Evolutionary conservation across 768 basidiomycete genomes (phyloP).

Genomic region (Mycena maculata): DNA sequence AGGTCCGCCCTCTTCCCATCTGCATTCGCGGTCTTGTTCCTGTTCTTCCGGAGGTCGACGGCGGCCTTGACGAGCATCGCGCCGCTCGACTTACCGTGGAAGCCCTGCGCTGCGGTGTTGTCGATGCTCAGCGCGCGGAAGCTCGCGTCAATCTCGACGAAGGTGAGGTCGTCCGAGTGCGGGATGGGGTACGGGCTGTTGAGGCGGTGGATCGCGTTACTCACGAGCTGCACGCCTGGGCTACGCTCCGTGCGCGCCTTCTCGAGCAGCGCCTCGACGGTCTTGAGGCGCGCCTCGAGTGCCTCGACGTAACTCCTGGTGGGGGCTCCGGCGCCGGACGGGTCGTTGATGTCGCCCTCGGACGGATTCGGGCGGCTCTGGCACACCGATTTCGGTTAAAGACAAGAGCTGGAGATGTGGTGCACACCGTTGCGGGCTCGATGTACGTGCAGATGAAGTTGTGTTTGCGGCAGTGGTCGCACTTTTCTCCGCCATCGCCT

Average conservation of each 20-base stretch:
- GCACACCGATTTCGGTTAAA: not conserved
- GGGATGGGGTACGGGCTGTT: conserved; percentile 6
- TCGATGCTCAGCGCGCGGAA: conserved; percentile 5
- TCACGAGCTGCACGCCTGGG: conserved; percentile 9
- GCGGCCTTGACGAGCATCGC: conserved; percentile 68
- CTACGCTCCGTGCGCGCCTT: not conserved
- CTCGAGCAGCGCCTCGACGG: conserved; percentile 10
- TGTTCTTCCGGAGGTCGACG: conserved; percentile 62
- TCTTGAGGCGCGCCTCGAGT: conserved; percentile 1
- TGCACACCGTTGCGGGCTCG: not conserved
- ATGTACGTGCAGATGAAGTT: conserved; percentile 1
- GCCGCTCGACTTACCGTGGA: conserved; percentile 70
- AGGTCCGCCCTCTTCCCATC: too few species aligned
- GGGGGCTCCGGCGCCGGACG: too few species aligned
- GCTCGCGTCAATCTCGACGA: conserved; percentile 1
- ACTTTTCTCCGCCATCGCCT: conserved; percentile 5
- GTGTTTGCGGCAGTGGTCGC: not conserved
- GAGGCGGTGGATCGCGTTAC: conserved; percentile 2
- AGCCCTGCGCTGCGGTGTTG: conserved; percentile 40
- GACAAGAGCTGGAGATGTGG: not conserved
- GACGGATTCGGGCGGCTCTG: not conserved
- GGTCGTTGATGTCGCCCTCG: not conserved
- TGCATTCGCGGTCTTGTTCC: too few species aligned
- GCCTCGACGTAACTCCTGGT: not conserved
- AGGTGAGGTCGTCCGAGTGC: conserved; percentile 13